Evolutionary conservation across 2,329 filamentous ascomycete species (phyloP).

Genomic region (Parafenestella ontariensis): DNA sequence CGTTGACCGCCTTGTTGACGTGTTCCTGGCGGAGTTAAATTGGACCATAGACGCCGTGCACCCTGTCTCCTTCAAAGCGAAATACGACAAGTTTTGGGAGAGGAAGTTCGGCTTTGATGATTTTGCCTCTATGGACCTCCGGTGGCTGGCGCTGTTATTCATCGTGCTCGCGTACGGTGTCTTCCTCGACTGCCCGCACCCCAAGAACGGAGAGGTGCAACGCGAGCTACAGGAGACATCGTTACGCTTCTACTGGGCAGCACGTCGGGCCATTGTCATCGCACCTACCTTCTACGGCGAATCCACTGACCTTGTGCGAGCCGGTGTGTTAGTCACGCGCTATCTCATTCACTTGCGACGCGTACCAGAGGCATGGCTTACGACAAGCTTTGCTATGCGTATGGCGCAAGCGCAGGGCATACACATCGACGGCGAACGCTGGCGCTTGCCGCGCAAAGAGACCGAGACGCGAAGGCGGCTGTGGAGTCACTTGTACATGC

Average conservation of each 20-base stretch:
- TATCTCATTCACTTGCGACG: slow-evolving; percentile 52
- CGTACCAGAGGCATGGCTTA: slow-evolving; percentile 52
- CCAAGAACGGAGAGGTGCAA: slow-evolving; percentile 43
- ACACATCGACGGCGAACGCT: slow-evolving; percentile 53
- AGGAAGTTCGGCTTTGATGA: slow-evolving; percentile 52
- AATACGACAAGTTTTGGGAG: slow-evolving; percentile 51
- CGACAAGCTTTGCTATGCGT: slow-evolving; percentile 52
- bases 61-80: slow-evolving; percentile 41
- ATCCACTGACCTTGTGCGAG: slow-evolving; percentile 51
- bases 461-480: slow-evolving; percentile 50
- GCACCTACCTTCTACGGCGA: slow-evolving; percentile 54
- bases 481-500: slow-evolving; percentile 51
- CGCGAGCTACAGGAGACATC: slow-evolving; percentile 50
- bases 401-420: slow-evolving; percentile 55
- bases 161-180: slow-evolving; percentile 52
- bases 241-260: slow-evolving; percentile 53
- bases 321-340: slow-evolving; percentile 50
- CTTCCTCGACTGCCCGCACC: slow-evolving; percentile 45
- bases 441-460: slow-evolving; percentile 47
- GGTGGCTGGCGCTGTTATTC: slow-evolving; percentile 53
- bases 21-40: slow-evolving; percentile 49
- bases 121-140: slow-evolving; percentile 49
- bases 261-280: slow-evolving; percentile 50
- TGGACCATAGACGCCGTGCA: slow-evolving; percentile 49
- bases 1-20: slow-evolving; percentile 46